phyloP scores from a whole-genome alignment of 257 asterid genomes.

The Primulina eburnea region DNA sequence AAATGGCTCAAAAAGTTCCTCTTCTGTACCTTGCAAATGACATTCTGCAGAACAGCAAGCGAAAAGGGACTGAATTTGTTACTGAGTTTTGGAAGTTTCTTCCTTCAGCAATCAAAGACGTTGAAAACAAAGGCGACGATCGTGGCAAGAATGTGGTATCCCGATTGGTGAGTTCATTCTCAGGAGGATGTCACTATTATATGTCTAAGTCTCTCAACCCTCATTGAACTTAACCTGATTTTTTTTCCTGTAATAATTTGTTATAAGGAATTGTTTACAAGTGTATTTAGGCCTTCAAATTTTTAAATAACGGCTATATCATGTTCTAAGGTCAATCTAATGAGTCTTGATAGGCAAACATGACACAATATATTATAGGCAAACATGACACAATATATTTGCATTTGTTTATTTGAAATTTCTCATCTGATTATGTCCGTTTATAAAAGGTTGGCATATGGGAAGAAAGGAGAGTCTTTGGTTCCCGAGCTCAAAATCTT shows the following conservation, averaged over 20 bases:
- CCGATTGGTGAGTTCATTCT: conserved; percentile 69
- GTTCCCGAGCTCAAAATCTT: conserved; percentile 64
- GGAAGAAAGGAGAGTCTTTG: conserved; percentile 93
- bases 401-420: conserved; percentile 18
- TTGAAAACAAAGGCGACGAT: conserved; percentile 63
- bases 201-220: background rate
- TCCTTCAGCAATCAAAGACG: conserved; percentile 79
- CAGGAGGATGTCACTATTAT: background rate
- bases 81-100: conserved; percentile 92
- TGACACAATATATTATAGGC: conserved; percentile 11
- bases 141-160: conserved; percentile 63
- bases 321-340: background rate
- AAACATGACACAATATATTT: conserved; percentile 13
- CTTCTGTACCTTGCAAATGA: conserved; percentile 93
- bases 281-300: background rate
- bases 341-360: conserved; percentile 19
- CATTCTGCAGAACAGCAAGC: conserved; percentile 88
- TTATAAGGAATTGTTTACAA: conserved; percentile 6
- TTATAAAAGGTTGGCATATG: conserved; percentile 68
- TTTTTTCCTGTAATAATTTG: background rate
- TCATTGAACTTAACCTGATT: background rate
- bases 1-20: conserved; percentile 67
- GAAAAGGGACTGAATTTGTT: conserved; percentile 89
- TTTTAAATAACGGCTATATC: conserved; percentile 6
- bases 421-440: conserved; percentile 15